phyloP scores from a whole-genome alignment of 495 filamentous ascomycete species.

The Podospora pseudoanserina region DNA sequence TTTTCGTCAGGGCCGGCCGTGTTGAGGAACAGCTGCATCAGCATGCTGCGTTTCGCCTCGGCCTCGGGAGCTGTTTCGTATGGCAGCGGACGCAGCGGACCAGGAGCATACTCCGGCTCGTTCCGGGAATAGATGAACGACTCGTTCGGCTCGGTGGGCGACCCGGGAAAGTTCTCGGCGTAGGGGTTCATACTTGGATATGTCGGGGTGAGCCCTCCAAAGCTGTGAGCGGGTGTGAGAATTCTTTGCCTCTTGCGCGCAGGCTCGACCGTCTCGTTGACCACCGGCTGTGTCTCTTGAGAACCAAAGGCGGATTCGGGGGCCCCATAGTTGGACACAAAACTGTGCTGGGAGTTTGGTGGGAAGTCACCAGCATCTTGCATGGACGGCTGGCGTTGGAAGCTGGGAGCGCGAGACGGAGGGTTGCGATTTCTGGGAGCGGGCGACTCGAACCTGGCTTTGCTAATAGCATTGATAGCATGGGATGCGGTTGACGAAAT shows the following conservation, averaged over 20 bases:
- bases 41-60: slow-evolving; percentile 68
- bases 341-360: slow-evolving; percentile 49
- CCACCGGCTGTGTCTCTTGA: slow-evolving; percentile 40
- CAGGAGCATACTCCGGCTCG: slow-evolving; percentile 48
- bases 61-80: slow-evolving; percentile 61
- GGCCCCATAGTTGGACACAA: slow-evolving; percentile 44
- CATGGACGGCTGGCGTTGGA: slow-evolving; percentile 56
- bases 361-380: slow-evolving; percentile 53
- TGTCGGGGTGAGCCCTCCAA: slow-evolving; percentile 39
- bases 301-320: slow-evolving; percentile 43
- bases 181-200: slow-evolving; percentile 52
- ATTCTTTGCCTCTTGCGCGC: slow-evolving; percentile 71
- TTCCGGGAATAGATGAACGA: slow-evolving; percentile 70
- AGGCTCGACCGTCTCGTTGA: slow-evolving; percentile 63
- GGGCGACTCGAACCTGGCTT: slow-evolving; percentile 88
- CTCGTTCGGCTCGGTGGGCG: slow-evolving; percentile 82
- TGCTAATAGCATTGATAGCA: slow-evolving; percentile 91
- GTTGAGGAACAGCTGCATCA: slow-evolving; percentile 87
- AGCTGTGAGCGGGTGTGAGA: slow-evolving; percentile 45
- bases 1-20: slow-evolving; percentile 56
- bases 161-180: slow-evolving; percentile 45
- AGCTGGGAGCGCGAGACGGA: slow-evolving; percentile 48
- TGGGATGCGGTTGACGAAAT: slow-evolving; percentile 90
- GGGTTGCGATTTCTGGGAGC: slow-evolving; percentile 57
- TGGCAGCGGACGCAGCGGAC: slow-evolving; percentile 66